Conservation (phyloP, 768 basidiomycete genomes). For the Lanmaoa rubissima region DNA sequence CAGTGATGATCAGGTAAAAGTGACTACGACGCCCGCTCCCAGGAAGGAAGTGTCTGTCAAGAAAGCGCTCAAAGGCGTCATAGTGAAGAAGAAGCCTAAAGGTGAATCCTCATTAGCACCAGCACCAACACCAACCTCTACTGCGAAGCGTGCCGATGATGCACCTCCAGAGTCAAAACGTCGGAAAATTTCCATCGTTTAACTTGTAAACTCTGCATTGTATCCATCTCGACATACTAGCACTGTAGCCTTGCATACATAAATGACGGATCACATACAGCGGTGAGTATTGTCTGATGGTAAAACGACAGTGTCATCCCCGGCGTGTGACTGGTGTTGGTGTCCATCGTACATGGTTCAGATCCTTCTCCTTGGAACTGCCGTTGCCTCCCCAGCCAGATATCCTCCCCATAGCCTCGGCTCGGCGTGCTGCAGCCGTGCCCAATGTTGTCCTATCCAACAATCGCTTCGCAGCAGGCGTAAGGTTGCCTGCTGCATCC, state of each 20-base stretch:
- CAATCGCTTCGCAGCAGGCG: constrained; percentile 80
- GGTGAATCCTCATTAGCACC: constrained; percentile 19
- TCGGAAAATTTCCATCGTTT: constrained; percentile 47
- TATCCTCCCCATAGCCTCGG: constrained; percentile 62
- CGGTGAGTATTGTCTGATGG: constrained; percentile 6
- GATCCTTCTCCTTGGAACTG: constrained; percentile 55
- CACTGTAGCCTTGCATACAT: constrained; percentile 12
- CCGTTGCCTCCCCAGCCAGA: constrained; percentile 53
- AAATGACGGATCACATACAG: neutral
- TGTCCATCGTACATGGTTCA: constrained; percentile 73
- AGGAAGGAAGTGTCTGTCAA: constrained; percentile 60
- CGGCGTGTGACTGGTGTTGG: constrained; percentile 59
- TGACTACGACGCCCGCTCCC: constrained; percentile 28
- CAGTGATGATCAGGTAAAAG: constrained; percentile 26
- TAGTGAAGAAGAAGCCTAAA: constrained; percentile 76
- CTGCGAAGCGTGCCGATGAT: constrained; percentile 21
- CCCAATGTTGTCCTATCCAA: constrained; percentile 71
- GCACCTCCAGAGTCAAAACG: constrained; percentile 53
- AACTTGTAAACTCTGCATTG: constrained; percentile 13
- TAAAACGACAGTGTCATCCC: constrained; percentile 14
- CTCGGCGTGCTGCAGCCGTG: constrained; percentile 57
- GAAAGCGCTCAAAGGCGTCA: constrained; percentile 70
- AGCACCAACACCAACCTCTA: constrained; percentile 14
- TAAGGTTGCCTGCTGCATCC: constrained; percentile 71
- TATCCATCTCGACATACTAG: constrained; percentile 10